Evolutionary conservation across 805 yeast genomes (phyloP), one percentile per base, ranked within the genome.

Genomic region (Pichia ethanolica): DNA sequence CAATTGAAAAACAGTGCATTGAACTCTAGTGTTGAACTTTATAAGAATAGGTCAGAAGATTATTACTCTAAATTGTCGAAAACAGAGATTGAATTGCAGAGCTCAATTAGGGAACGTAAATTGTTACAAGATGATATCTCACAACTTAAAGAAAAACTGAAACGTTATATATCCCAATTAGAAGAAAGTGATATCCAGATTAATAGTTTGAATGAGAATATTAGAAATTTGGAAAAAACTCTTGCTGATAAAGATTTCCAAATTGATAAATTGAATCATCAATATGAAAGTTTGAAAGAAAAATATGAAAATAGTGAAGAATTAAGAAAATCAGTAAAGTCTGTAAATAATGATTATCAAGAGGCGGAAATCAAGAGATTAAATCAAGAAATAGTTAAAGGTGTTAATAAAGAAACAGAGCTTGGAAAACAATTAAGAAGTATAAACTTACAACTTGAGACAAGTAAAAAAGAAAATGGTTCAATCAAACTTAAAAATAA

Each of bases 41-140:
- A 86, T 65, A 83, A 81, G 59, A 66, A 71, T 14, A 76, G 95
- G 53, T 81, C 95, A 35, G 90, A 86, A 35, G 85, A 82, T 53
- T 85, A 87, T 61, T 79, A 75, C 56, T 72, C 73, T 50, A 86
- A 86, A 58, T 70, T 89, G 28, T 95, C 89, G 58, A 75, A 78
- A 45, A 90, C 93, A 2, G 96, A 90, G 60, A 73, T 82, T 44
- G 85, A 87, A 5, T 78, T 85, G 2, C 71, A 75, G 46, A 74
- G 80, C 42, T 79, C 88, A 8, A 73, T 78, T 55, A 70, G 86
- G 56, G 79, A 82, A 11, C 90, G 84, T 60, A 73, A 73, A 47
- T 59, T 70, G 36, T 71, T 83, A 5, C 67, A 65, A 44, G 69
- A 70, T 43, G 88, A 87, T 52, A 65, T 79, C 46, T 60, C 65